Conservation (phyloP, 2,329 filamentous ascomycete genomes). For the Fusarium pseudoanthophilum region DNA sequence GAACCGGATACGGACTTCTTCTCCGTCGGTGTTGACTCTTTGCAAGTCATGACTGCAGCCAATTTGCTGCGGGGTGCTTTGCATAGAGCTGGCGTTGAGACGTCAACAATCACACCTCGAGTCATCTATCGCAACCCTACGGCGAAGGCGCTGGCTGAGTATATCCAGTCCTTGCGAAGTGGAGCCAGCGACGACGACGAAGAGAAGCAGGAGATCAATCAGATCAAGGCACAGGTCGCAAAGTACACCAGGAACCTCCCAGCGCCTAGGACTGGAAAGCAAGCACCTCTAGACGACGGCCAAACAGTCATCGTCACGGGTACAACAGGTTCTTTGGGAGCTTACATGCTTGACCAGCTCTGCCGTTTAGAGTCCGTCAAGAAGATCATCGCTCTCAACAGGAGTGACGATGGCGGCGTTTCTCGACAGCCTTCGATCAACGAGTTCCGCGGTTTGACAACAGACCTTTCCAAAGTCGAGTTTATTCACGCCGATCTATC, state of each 20-base stretch:
- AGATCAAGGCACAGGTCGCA: background rate
- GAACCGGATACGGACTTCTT: background rate
- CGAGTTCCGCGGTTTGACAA: background rate
- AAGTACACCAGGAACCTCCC: background rate
- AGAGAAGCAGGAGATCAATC: background rate
- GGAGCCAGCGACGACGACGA: accelerated
- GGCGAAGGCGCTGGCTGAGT: background rate
- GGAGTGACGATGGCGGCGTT: background rate
- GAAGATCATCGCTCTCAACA: background rate
- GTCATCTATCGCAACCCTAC: background rate
- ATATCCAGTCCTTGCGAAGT: background rate
- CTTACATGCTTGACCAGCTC: constrained; percentile 5
- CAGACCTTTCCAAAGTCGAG: background rate
- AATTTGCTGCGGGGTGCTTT: background rate
- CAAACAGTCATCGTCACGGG: background rate
- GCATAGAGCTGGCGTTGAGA: accelerated
- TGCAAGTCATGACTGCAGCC: background rate
- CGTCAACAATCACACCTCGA: accelerated
- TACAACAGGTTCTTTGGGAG: background rate
- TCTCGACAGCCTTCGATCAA: background rate
- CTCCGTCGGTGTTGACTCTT: background rate
- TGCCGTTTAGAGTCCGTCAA: background rate
- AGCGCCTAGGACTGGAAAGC: accelerated
- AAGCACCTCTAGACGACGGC: accelerated
- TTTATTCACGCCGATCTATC: background rate